Conservation (phyloP, 345 rosid species). For the Sonneratia alba region DNA sequence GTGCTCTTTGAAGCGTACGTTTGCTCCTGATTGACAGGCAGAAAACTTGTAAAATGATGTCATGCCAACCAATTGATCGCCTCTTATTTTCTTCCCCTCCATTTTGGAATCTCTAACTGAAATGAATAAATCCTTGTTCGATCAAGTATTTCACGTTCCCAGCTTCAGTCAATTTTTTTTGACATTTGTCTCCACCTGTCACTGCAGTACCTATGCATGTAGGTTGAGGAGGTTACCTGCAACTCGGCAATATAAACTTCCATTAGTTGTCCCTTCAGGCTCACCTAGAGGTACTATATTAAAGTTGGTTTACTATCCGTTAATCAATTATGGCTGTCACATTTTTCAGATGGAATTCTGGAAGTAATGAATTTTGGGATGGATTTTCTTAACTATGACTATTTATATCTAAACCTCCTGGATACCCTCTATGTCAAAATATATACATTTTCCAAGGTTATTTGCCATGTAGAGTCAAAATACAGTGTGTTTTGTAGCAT, state of each 20-base stretch:
- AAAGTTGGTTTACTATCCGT: neutral
- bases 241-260: slow-evolving; percentile 40
- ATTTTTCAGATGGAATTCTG: neutral
- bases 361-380: neutral
- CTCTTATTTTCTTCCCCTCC: neutral
- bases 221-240: slow-evolving; percentile 61
- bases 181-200: slow-evolving; percentile 49
- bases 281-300: slow-evolving; percentile 47
- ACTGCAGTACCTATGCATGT: slow-evolving; percentile 68
- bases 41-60: neutral
- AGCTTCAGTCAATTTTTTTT: slow-evolving; percentile 23
- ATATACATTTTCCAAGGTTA: neutral
- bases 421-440: neutral
- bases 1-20: neutral
- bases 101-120: neutral
- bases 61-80: neutral
- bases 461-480: neutral
- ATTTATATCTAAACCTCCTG: neutral
- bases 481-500: neutral
- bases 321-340: neutral
- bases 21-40: neutral
- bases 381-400: neutral
- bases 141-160: neutral
- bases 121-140: neutral
- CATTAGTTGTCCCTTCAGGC: slow-evolving; percentile 47